Conservation (phyloP, 2,329 filamentous ascomycete species). For the Fulvia fulva region DNA sequence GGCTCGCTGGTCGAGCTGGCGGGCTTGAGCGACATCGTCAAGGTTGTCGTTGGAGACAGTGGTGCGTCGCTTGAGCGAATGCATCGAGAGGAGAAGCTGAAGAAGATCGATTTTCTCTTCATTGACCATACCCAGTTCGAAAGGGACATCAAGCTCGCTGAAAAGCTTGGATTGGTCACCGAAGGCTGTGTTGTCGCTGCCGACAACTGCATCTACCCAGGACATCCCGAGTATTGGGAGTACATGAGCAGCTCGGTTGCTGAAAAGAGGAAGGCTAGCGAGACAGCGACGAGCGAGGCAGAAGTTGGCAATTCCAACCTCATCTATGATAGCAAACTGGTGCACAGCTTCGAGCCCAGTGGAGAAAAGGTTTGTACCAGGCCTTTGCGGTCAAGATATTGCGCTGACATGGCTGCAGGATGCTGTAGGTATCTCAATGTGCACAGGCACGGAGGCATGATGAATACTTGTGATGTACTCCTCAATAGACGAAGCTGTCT, state of each 20-base stretch:
- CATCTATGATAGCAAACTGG: constrained; percentile 61
- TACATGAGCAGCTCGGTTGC: constrained; percentile 63
- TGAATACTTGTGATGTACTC: background rate
- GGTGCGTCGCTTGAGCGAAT: constrained; percentile 61
- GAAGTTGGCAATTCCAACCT: constrained; percentile 33
- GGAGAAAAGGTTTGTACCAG: constrained; percentile 56
- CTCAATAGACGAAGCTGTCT: background rate
- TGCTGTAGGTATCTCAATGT: constrained; percentile 63
- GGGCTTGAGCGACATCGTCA: constrained; percentile 65
- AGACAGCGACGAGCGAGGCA: background rate
- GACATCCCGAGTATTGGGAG: constrained; percentile 64
- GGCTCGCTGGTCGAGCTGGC: constrained; percentile 65
- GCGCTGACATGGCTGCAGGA: constrained; percentile 46
- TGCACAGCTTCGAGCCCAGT: constrained; percentile 65
- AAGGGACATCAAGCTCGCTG: constrained; percentile 69
- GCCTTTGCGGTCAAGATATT: background rate
- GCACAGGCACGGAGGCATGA: constrained; percentile 38
- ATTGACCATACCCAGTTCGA: constrained; percentile 74
- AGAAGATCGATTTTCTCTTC: constrained; percentile 66
- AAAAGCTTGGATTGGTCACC: constrained; percentile 61
- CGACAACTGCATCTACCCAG: constrained; percentile 67
- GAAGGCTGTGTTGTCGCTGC: constrained; percentile 62
- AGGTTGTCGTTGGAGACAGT: constrained; percentile 65
- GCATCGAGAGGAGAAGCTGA: constrained; percentile 49
- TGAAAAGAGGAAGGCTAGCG: constrained; percentile 51